Evolutionary conservation across 2,329 filamentous ascomycete genomes (phyloP).

Genomic region (Pseudocercospora cruenta): DNA sequence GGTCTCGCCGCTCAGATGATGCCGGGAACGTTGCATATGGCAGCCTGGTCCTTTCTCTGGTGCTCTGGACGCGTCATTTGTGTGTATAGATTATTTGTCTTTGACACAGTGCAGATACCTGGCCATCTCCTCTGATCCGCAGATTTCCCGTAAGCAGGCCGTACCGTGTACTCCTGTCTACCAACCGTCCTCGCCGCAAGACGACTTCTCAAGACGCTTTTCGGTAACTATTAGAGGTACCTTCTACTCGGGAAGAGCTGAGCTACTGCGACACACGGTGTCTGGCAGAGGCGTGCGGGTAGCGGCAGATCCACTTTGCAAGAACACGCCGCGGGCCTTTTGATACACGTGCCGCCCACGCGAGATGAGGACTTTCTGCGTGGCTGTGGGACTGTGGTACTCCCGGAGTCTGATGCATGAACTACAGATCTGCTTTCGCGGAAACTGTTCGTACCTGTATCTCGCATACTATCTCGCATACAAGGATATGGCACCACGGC

Average conservation of each 20-base stretch:
- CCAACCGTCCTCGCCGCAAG: background rate
- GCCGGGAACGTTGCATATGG: background rate
- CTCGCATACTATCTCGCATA: background rate
- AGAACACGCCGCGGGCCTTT: background rate
- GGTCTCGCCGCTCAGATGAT: background rate
- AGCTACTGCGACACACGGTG: background rate
- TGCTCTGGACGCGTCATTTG: background rate
- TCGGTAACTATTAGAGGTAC: background rate
- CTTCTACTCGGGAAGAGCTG: background rate
- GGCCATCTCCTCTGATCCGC: background rate
- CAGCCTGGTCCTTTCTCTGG: background rate
- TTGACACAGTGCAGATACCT: background rate
- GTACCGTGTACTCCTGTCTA: background rate
- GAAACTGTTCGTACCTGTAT: background rate
- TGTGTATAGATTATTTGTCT: background rate
- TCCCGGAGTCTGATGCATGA: background rate
- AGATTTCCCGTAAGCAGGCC: background rate
- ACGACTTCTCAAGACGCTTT: background rate
- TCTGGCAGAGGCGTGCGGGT: background rate
- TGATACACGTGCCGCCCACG: background rate
- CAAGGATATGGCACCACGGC: constrained; percentile 1
- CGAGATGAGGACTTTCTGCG: background rate
- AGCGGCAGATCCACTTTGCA: background rate
- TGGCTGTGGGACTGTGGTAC: background rate
- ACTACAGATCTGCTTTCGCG: background rate